Evolutionary conservation across 2,329 filamentous ascomycete genomes (phyloP).

Genomic region (Drechslera avenae): DNA sequence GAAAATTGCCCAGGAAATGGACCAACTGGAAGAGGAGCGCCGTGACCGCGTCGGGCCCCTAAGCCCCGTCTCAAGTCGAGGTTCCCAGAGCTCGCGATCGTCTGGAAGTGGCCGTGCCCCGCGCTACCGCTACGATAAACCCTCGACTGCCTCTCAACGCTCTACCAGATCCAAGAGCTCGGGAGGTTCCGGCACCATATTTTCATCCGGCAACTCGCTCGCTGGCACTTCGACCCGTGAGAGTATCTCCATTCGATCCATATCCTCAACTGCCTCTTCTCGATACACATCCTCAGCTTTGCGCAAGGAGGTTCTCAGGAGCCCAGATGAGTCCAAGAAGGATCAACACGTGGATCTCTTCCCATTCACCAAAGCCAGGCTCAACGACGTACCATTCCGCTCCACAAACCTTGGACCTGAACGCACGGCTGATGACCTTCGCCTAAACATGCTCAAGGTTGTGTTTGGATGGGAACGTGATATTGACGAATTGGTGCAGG

Average conservation of each 20-base stretch:
- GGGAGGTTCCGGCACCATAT: conserved; percentile 63
- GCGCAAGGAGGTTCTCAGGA: conserved; percentile 78
- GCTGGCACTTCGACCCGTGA: conserved; percentile 51
- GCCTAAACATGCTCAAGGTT: conserved; percentile 86
- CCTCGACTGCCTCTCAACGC: conserved; percentile 32
- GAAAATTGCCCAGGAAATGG: conserved; percentile 73
- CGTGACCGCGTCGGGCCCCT: conserved; percentile 67
- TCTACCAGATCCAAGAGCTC: conserved; percentile 39
- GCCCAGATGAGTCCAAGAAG: conserved; percentile 70
- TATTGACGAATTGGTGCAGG: conserved; percentile 77
- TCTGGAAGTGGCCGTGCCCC: conserved; percentile 54
- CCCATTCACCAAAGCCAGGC: conserved; percentile 78
- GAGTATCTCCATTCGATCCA: conserved; percentile 61
- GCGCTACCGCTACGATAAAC: conserved; percentile 55
- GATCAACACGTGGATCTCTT: conserved; percentile 74
- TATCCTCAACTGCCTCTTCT: conserved; percentile 54
- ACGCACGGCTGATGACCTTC: conserved; percentile 70
- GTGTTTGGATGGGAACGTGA: conserved; percentile 96
- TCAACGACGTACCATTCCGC: conserved; percentile 83
- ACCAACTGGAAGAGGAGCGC: conserved; percentile 65
- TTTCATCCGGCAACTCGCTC: conserved; percentile 66
- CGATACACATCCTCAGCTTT: conserved; percentile 68
- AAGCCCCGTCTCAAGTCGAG: conserved; percentile 71
- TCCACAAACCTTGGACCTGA: conserved; percentile 62
- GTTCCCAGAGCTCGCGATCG: conserved; percentile 63